Base-by-base conservation (phyloP, 805 yeast genomes). In the Kodamaea nitidulidarum region DNA sequence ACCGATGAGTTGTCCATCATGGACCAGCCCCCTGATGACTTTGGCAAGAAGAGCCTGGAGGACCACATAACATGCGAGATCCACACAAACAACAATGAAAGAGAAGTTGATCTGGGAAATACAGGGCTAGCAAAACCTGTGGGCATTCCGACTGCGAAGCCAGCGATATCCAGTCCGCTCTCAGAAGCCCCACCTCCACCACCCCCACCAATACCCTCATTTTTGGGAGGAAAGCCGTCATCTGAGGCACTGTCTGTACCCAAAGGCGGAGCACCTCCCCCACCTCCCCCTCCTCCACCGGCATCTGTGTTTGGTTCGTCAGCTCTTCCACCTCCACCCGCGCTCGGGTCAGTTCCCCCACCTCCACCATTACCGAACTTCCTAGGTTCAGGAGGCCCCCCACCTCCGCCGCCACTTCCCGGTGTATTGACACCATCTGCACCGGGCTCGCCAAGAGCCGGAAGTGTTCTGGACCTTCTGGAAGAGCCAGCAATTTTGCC, bases 321-420 rank as follows among this genome's bases (percentile, higher is more conserved):
- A 7, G 56, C 57, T 14, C 51, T 52, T 5, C 49, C 46, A 15
- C 42, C 40, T 7, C 35, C 40, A 4, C 32, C 40, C n/a, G n/a
- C n/a, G n/a, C n/a, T n/a, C n/a, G n/a, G n/a, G 11, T 9, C 12
- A 7, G 56, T 56, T 14, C 51, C 54, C 4, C 49, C 46, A 15
- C 42, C 40, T 7, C 35, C 40, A 4, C 32, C 40, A n/a, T 15
- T 29, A 12, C 34, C 39, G 21, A 18, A 17, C 10, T 30, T 29
- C 15, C 14, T 35, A 14, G 20, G 32, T 4, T 30, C 32, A 4
- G 35, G 38, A 11, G 4, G 39, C 8, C 59, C 59, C 16, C 60
- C 56, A 35, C 55, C 60, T 11, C 47, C 56, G 24, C 48, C 52
- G 7, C 46, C 56, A 7, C 36, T 46, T 15, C 41, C 50, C 11